phyloP scores from a whole-genome alignment of 768 basidiomycete genomes.

The Pulveroboletus ravenelii region DNA sequence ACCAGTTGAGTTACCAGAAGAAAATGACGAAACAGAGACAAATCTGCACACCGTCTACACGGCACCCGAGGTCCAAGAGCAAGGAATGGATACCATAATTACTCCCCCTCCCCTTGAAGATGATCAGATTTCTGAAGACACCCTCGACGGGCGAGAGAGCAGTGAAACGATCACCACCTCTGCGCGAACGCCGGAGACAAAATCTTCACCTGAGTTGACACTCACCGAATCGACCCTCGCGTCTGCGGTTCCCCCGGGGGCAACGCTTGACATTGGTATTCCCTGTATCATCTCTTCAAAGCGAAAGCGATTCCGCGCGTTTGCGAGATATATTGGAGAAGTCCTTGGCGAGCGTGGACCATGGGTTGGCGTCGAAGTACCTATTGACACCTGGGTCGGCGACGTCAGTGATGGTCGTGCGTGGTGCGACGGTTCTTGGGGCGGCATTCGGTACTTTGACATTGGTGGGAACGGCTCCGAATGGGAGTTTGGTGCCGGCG shows the following conservation, averaged over 20 bases:
- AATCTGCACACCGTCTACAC: conserved; percentile 19
- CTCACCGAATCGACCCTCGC: conserved; percentile 26
- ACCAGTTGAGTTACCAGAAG: conserved; percentile 32
- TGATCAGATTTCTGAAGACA: conserved; percentile 13
- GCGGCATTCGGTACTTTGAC: conserved; percentile 81
- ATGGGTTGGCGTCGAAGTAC: conserved; percentile 91
- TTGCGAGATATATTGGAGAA: conserved; percentile 84
- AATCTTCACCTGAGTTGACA: conserved; percentile 12
- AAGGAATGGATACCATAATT: conserved; percentile 2
- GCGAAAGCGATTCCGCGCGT: conserved; percentile 79
- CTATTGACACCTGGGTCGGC: conserved; percentile 50
- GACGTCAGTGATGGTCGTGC: conserved; percentile 57
- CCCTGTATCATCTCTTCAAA: conserved; percentile 87
- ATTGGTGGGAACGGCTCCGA: conserved; percentile 54
- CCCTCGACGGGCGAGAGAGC: conserved; percentile 22
- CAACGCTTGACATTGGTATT: conserved; percentile 80
- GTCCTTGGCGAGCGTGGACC: conserved; percentile 76
- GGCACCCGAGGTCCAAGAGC: conserved; percentile 13
- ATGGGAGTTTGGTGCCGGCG: conserved; percentile 57
- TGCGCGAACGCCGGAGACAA: conserved; percentile 16
- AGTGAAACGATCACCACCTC: conserved; percentile 26
- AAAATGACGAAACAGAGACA: conserved; percentile 36
- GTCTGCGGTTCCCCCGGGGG: conserved; percentile 39
- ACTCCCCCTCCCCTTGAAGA: conserved; percentile 14
- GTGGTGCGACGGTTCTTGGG: conserved; percentile 85